Base-by-base conservation (phyloP, 495 filamentous ascomycete species). In the Podospora anserina region DNA sequence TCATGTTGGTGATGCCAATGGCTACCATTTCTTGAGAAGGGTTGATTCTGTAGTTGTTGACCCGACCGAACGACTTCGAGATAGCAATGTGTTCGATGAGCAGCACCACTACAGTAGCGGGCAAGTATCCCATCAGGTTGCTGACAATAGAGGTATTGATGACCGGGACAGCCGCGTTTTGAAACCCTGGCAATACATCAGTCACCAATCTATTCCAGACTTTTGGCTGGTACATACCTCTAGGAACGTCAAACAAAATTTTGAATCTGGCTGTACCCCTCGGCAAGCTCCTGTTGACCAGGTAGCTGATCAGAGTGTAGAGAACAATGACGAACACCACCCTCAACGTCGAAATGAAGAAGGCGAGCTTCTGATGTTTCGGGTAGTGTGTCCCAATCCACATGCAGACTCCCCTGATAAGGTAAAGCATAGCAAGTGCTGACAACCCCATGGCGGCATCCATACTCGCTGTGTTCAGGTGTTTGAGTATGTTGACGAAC, bases 11-110 rank as follows among this genome's bases (percentile, higher is more conserved):
- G 9, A 98, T 85, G 61, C 95, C 95, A 74, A 99, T 98, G 27
- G 91, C 96, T 27, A 99, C 90, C 81, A 99, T 88, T 74, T 99
- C 95, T 76, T 99, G 95, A 0, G 94, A 97, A 3, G 95, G 96
- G 70, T 98, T 88, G 78, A 99, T 97, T n/a, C 88, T 92, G 79
- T 99, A 99, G 81, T 97, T 97, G 82, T 97, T 97, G 71, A 99
- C 86, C 57, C 95, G 87, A 5, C 95, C 95, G 68, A 99, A 99
- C 0, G 95, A 98, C 79, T 99, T 99, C 44, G 94, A 92, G 69
- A 99, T 99, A n/a, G 96, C 91, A 71, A 95, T 94, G 76, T 96
- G 92, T 78, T 99, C 95, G 72, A 99, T 97, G 59, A 99, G 82
- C 57, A 98, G 82, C 7, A 99, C 96, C 71, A 99, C 97, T 58